Evolutionary conservation across 805 yeast species (phyloP).

Genomic region (Saccharomycopsis oosterbeekiorum): DNA sequence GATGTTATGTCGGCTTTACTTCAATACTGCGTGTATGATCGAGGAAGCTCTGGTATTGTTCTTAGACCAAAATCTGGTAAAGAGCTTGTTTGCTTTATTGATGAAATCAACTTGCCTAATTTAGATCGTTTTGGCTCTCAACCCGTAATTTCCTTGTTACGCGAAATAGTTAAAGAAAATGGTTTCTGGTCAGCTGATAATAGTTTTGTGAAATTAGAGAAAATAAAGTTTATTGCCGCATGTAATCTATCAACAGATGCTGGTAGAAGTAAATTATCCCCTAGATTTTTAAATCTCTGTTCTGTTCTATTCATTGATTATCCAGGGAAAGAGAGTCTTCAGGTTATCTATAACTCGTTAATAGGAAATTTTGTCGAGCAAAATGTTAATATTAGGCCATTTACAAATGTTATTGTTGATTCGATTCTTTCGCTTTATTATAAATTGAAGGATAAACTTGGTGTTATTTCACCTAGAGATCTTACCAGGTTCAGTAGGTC

Average conservation of each 20-base stretch:
- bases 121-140: constrained; percentile 68
- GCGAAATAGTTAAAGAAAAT: constrained; percentile 60
- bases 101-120: constrained; percentile 79
- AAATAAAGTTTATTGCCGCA: constrained; percentile 85
- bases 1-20: constrained; percentile 51
- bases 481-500: constrained; percentile 44
- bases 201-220: constrained; percentile 55
- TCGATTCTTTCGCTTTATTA: constrained; percentile 53
- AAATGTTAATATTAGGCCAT: constrained; percentile 3
- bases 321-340: constrained; percentile 55
- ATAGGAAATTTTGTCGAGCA: constrained; percentile 20
- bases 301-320: constrained; percentile 66
- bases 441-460: constrained; percentile 35
- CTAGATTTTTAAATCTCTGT: constrained; percentile 58
- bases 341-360: constrained; percentile 57
- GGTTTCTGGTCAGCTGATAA: constrained; percentile 68
- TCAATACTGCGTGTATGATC: constrained; percentile 57
- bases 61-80: constrained; percentile 57
- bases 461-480: constrained; percentile 77
- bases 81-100: constrained; percentile 79
- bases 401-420: constrained; percentile 39
- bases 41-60: constrained; percentile 39
- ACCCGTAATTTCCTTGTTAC: constrained; percentile 53
- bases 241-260: constrained; percentile 83
- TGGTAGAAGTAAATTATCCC: constrained; percentile 52